Base-by-base conservation (phyloP, 164 flowering plant genomes). In the Vitis vinifera region DNA sequence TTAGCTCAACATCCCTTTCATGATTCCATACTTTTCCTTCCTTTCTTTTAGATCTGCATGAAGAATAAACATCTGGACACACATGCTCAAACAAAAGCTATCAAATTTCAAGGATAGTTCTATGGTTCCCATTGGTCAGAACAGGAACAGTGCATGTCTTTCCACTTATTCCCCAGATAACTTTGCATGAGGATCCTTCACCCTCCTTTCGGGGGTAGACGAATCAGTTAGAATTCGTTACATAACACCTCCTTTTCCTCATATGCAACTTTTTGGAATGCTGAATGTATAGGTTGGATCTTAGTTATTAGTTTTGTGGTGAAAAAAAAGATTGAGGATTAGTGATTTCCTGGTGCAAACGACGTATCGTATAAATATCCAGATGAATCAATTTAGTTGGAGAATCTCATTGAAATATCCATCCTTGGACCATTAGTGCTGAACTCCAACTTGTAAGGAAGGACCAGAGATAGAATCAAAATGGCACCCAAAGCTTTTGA, bases 391-490 rank as follows among this genome's bases (percentile, higher is more conserved):
- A n/a, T 16, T 31, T 3, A 44, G 19, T 61, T 29, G 14, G n/a
- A 48, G 44, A 61, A 61, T 49, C 19, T 61, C 49, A 3, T 9
- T 7, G 48, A 62, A n/a, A 27, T 17, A 61, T 61, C 9, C 16
- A 50, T 29, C 31, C 30, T 63, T 51, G 29, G 66, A 63, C 55
- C 52, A 52, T 17, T 16, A 44, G 11, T 47, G 27, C 4, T 55
- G 15, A n/a, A n/a, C 57, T 66, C 65, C 75, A 59, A 72, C 58
- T 72, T 72, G 75, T 67, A 51, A 37, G 50, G 73, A 70, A 49
- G 66, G 62, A 63, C 62, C 62, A 15, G 49, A 48, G 5, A 57
- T 23, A 1, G 57, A 65, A 56, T 59, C 47, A 49, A 59, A 68
- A 27, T 6, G 37, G 63, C 5, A 29, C 30, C 48, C 55, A 72